Conservation (phyloP, 1,284 basidiomycete genomes). For the Melampsora larici-populina region DNA sequence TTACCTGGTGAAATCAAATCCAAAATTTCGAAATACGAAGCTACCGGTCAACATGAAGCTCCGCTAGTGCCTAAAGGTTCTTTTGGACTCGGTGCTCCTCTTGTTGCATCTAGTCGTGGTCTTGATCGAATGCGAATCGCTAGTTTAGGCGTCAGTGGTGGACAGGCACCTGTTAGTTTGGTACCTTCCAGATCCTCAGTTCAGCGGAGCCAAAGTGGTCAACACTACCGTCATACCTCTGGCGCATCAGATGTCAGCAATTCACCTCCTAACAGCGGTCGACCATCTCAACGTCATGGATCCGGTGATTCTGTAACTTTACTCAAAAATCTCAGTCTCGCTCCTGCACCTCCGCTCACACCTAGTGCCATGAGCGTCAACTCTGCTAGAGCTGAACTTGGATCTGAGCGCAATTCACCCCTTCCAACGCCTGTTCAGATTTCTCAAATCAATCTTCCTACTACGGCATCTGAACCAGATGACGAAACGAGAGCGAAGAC, state of each 20-base stretch:
- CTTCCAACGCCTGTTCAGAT: neutral
- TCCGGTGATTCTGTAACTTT: too few species aligned
- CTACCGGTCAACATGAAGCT: conserved; percentile 17
- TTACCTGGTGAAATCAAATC: conserved; percentile 34
- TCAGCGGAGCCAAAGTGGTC: too few species aligned
- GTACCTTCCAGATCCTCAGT: too few species aligned
- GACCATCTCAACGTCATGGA: too few species aligned
- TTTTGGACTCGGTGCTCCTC: conserved; percentile 31
- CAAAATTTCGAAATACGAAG: conserved; percentile 41
- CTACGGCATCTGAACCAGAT: too few species aligned
- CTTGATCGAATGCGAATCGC: conserved; percentile 33
- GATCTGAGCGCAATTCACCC: neutral
- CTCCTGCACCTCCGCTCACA: too few species aligned
- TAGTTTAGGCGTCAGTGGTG: conserved; percentile 34
- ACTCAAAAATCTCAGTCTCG: too few species aligned
- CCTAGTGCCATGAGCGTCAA: neutral
- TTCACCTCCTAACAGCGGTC: too few species aligned
- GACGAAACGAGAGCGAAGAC: too few species aligned
- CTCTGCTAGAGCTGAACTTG: neutral
- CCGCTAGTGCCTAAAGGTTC: conserved; percentile 31
- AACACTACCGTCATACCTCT: too few species aligned
- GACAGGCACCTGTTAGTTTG: neutral
- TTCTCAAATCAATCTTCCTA: too few species aligned
- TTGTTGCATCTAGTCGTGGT: conserved; percentile 11
- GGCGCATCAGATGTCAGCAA: too few species aligned